phyloP scores from a whole-genome alignment of 768 basidiomycete species.

The Leccinum aurantiacum region DNA sequence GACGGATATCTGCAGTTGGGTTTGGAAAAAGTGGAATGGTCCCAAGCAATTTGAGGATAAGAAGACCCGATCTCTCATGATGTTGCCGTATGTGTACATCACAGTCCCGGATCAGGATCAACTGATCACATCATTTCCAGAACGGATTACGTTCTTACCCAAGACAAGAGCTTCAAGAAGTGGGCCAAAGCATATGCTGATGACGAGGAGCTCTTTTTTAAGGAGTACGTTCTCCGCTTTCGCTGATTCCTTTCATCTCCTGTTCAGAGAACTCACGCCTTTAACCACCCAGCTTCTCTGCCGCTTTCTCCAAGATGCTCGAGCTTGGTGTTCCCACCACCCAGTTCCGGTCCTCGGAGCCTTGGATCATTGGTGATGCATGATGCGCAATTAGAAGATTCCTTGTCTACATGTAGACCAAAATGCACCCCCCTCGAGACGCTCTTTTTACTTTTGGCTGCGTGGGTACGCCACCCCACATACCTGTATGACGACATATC shows the following conservation, averaged over 20 bases:
- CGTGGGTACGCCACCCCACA: neutral
- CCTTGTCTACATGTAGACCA: neutral
- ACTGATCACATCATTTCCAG: constrained; percentile 32
- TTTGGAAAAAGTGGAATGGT: constrained; percentile 95
- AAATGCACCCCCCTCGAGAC: neutral
- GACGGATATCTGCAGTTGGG: constrained; percentile 50
- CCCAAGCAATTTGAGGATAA: constrained; percentile 95
- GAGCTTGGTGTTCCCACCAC: constrained; percentile 89
- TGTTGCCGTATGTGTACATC: constrained; percentile 73
- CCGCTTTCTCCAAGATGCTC: constrained; percentile 72
- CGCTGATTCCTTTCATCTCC: neutral
- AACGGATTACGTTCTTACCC: constrained; percentile 83
- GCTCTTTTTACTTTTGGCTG: neutral
- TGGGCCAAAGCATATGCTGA: constrained; percentile 85
- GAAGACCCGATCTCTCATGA: constrained; percentile 87
- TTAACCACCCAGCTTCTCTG: constrained; percentile 67
- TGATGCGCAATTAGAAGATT: constrained; percentile 29
- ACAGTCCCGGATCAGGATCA: neutral
- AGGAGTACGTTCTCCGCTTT: constrained; percentile 63
- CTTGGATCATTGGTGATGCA: constrained; percentile 59
- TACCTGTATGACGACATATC: neutral
- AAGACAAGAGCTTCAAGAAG: constrained; percentile 93
- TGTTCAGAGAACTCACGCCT: neutral
- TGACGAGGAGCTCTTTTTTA: constrained; percentile 85
- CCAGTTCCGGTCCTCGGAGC: constrained; percentile 73